phyloP scores from a whole-genome alignment of 345 rosid genomes.

The Leavenworthia alabamica region DNA sequence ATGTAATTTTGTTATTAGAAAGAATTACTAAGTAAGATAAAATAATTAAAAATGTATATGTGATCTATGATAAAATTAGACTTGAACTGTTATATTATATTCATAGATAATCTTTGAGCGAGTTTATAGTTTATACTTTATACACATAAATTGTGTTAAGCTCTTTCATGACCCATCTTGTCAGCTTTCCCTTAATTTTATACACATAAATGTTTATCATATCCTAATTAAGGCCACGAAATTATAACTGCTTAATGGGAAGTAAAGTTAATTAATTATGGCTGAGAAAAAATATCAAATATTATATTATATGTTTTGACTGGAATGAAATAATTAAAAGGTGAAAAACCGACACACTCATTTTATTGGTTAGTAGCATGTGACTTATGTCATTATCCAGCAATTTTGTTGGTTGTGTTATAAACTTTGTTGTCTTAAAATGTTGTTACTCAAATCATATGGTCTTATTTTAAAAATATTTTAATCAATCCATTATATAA shows the following conservation, averaged over 20 bases:
- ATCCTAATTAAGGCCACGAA: not conserved
- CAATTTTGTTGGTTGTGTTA: slow-evolving; percentile 15
- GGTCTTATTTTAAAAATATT: not conserved
- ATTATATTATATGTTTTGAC: not conserved
- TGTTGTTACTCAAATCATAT: slow-evolving; percentile 15
- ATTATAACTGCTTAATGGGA: slow-evolving; percentile 1
- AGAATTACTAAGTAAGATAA: too few relatives aligned
- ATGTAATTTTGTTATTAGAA: too few relatives aligned
- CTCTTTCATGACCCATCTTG: slow-evolving; percentile 23
- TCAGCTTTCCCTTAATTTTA: slow-evolving; percentile 23
- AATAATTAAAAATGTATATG: too few relatives aligned
- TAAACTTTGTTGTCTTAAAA: slow-evolving; percentile 23
- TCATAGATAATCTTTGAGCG: not conserved
- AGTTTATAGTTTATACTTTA: too few relatives aligned
- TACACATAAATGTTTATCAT: slow-evolving; percentile 7
- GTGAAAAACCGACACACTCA: slow-evolving; percentile 31
- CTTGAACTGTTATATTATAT: slow-evolving; percentile 1
- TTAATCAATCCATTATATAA: not conserved
- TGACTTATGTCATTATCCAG: slow-evolving; percentile 20
- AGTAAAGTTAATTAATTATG: slow-evolving; percentile 21
- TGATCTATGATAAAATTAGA: slow-evolving; percentile 3
- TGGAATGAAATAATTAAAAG: slow-evolving; percentile 15
- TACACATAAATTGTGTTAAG: not conserved
- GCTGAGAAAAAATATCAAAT: not conserved
- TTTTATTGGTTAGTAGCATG: slow-evolving; percentile 28